A percentile compares a stretch with the other conserved stretches of the same genome.
These are phyloP conservation scores for Globisporangium orthogonon DNA, from an alignment of 352 stramenopile species.

Conservation along the genomic window DNA sequence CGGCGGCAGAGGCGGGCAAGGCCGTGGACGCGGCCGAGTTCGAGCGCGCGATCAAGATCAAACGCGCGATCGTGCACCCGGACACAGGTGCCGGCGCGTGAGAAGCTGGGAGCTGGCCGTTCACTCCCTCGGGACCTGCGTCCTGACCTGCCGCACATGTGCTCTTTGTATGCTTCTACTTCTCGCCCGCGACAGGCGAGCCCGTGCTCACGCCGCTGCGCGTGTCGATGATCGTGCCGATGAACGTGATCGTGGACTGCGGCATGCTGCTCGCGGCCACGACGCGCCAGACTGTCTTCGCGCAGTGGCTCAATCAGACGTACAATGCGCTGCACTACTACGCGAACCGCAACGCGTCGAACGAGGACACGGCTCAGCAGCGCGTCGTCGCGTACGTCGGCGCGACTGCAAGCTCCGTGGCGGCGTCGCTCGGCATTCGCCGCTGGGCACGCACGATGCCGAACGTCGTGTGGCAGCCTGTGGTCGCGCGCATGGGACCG, in stretches of 20 bases:
- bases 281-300: slow-evolving; percentile 58
- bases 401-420: slow-evolving; percentile 70
- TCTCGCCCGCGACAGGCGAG: slow-evolving; percentile 14
- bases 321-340: slow-evolving; percentile 91
- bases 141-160: too few relatives aligned
- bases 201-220: slow-evolving; percentile 64
- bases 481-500: slow-evolving; percentile 59
- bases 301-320: slow-evolving; percentile 86
- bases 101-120: too few relatives aligned
- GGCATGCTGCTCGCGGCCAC: slow-evolving; percentile 73
- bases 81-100: slow-evolving; percentile 35
- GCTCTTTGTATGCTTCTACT: not conserved
- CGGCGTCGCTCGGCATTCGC: slow-evolving; percentile 64
- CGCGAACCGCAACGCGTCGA: slow-evolving; percentile 83
- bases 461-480: slow-evolving; percentile 35
- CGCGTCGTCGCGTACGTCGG: slow-evolving; percentile 61
- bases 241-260: slow-evolving; percentile 81
- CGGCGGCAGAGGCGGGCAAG: slow-evolving; percentile 24
- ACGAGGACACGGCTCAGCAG: slow-evolving; percentile 72
- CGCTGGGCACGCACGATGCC: slow-evolving; percentile 40
- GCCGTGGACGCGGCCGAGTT: slow-evolving; percentile 29
- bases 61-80: slow-evolving; percentile 64
- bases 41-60: slow-evolving; percentile 56
- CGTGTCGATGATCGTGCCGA: slow-evolving; percentile 84
- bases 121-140: too few relatives aligned